Evolutionary conservation across 2,329 filamentous ascomycete genomes (phyloP), one percentile per base, ranked within the genome.

Genomic region (Talaromyces sp.): DNA sequence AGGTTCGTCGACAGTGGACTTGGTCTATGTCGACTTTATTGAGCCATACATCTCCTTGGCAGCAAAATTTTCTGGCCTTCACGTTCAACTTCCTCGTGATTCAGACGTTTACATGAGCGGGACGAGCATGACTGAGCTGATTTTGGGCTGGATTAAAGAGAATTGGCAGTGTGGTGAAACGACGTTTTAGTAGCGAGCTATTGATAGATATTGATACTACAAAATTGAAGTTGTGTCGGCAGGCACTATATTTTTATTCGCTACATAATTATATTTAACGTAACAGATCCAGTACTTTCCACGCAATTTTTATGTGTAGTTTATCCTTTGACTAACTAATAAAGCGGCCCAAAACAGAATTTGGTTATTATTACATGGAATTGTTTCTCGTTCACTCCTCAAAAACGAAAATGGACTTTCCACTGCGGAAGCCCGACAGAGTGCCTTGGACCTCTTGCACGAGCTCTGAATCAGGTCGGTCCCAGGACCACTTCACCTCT

Each of bases 21-120:
- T 99, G 7, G 87, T 97, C 14, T 99, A 96, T 72, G 85, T 96
- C 62, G 92, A 96, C 72, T 99, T 97, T 73, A 87, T 98, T 40
- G 85, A 95, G 75, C 87, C 87, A 9, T 96, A 90, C 84, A 79
- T 98, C 44, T 75, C 96, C 18, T 78, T 89, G 10, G 92, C 92
- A 2, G 79, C 96, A 64, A 86, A 87, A 63, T 87, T 83, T 66
- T 72, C 84, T 9, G 83, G 83, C 2, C 73, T 83, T 57, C 79
- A 79, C 62, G 79, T 82, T 66, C 75, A 78, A 47, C 73, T 78
- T 23, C 72, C 76, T 36, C 66, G 68, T 30, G 83, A 88, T 61
- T 83, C 83, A 34, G 73, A 78, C 42, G 71, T 74, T 16, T 87
- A 83, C 65, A 79, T 85, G 69, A 76, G 79, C 4, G 81, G 81